phyloP scores from a whole-genome alignment of 345 rosid genomes.

The Syzygium aqueum region DNA sequence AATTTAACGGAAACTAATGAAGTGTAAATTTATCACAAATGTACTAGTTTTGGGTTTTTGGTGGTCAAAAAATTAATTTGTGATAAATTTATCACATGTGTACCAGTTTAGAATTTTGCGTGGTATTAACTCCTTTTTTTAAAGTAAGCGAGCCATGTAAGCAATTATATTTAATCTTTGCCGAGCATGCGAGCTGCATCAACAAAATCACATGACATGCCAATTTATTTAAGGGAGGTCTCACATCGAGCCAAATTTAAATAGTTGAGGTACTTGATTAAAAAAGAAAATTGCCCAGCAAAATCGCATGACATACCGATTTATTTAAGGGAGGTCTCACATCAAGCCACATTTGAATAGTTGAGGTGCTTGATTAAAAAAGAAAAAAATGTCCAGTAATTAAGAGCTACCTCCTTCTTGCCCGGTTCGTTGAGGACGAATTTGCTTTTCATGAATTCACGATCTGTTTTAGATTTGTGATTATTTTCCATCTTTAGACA shows the following conservation, averaged over 20 bases:
- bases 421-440: background rate
- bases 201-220: background rate
- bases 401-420: background rate
- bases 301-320: background rate
- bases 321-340: background rate
- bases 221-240: background rate
- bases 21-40: no score
- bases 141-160: background rate
- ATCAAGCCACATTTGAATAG: background rate
- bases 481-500: background rate
- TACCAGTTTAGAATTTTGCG: no score
- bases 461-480: background rate
- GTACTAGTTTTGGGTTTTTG: no score
- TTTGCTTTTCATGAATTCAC: background rate
- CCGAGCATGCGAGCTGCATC: background rate
- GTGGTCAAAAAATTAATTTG: no score
- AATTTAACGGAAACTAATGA: no score
- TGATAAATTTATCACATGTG: no score
- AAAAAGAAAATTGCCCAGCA: background rate
- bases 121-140: background rate
- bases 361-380: background rate
- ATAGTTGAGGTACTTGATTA: background rate
- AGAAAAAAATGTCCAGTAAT: background rate
- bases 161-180: background rate
- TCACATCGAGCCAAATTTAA: background rate